Evolutionary conservation across 257 asterid species (phyloP), one percentile per base, ranked within the genome.

Genomic region (Solanum pennellii): DNA sequence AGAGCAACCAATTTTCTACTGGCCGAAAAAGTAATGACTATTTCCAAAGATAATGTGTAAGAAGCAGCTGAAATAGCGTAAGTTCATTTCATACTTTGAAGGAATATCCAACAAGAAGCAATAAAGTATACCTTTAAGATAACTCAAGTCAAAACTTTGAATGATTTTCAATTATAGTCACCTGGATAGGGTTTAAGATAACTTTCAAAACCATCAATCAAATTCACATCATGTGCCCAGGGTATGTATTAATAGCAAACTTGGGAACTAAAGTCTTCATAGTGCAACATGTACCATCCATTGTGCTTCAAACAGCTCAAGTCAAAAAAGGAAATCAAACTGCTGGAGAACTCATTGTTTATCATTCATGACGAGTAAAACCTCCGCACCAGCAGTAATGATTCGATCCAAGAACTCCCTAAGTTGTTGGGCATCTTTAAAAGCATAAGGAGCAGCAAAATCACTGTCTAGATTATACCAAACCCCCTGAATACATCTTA

Each of bases 391-490:
- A 71, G 52, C 87, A 77, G 93, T 88, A 83, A 91, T 84, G 11
- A 86, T 90, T 56, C 88, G 86, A 29, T 95, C 96, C 90, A 96
- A 76, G 89, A 93, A 92, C 11, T 85, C 89, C 87, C 88, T 85
- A 59, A 93, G 88, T 91, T 94, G 94, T 42, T 89, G 92, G 9
- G 85, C 86, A 77, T 87, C 90, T 76, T 84, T 77, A 86, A 94
- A 96, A 71, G 90, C 82, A 77, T 76, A 82, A 7, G 99, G 98
- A 52, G 90, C 80, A 84, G 92, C 84, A 56, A 93, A 87, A 90
- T 96, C 98, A 84, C 99, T 95, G 91, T 96, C 99, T 89, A 95
- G 90, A 93, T 94, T 94, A 91, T 93, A 94, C 98, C 98, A 96
- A 84, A 91, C 89, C 13, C 88, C 87, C 23, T 88, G 94, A 83